Evolutionary conservation across 1,139 yeast species (phyloP), one percentile per base, ranked within the genome.

Genomic region (Magnusiomyces paraingens): DNA sequence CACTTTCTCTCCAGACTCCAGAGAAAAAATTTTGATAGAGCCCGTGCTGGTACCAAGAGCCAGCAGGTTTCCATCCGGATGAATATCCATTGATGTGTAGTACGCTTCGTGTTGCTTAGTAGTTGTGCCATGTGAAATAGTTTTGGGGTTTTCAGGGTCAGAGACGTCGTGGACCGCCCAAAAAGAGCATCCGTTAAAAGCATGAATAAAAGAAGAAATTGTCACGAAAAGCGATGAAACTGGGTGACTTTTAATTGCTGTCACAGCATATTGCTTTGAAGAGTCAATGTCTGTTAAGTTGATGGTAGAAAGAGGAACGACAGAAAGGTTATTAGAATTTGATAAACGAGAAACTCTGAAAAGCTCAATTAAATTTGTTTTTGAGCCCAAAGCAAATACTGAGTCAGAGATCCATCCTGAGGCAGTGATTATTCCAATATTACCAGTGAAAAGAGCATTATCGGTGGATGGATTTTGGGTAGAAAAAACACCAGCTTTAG

Each of bases 11-110:
- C 77, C 76, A 20, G 68, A 70, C 12, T 76, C 67, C 22, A 81
- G 59, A 55, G 78, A 79, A 59, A 70, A 74, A 5, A 83, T 69
- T 3, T 67, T 63, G 10, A 82, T 71, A 5, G 68, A 63, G 1
- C 77, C 78, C 6, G 67, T 61, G 4, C 62, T 56, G 4, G 70
- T 66, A 0, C 82, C 83, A 12, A 79, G 64, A 0, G 82, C 86
- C 3, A 82, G 62, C 20, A 85, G 67, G 2, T 78, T 76, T 14
- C 93, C 93, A 66, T 85, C 93, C 2, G 80, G 80, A 61, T 85
- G 93, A 32, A 84, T 70, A 1, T 65, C 54, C 11, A 53, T 15
- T 20, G 52, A 46, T 12, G 55, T 47, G 43, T 47, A 51, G 32
- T 26, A 26, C 4, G 32, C 32, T 26, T 26, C 32, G 32, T 26